Percentiles rank a stretch among this genome's conserved stretches.
Evolutionary conservation across 2,329 filamentous ascomycete species (phyloP).

Genomic region (Clonostachys solani): DNA sequence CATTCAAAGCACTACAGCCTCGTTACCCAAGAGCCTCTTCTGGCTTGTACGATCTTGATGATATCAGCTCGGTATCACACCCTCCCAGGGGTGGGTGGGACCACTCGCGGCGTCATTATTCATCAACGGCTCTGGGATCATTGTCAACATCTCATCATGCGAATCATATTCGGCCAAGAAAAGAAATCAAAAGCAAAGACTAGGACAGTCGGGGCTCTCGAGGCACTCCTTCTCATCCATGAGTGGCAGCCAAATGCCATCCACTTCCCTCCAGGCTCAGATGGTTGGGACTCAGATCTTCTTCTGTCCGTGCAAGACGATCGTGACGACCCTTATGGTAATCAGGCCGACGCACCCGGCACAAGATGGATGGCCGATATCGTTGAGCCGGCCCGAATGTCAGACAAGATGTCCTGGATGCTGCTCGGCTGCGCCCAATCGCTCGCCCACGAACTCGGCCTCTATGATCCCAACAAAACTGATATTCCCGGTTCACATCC

Average conservation of each 20-base stretch:
- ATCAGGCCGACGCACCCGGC: neutral
- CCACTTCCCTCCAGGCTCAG: slow-evolving; percentile 12
- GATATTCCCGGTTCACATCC: neutral
- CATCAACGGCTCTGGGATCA: slow-evolving; percentile 11
- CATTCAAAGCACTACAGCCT: slow-evolving; percentile 7
- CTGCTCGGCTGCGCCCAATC: slow-evolving; percentile 48
- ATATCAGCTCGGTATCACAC: slow-evolving; percentile 13
- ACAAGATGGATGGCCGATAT: slow-evolving; percentile 44
- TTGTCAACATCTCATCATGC: slow-evolving; percentile 10
- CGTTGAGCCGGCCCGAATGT: slow-evolving; percentile 46
- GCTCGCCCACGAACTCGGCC: slow-evolving; percentile 44
- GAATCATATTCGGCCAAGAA: slow-evolving; percentile 11
- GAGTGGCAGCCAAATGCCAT: slow-evolving; percentile 14
- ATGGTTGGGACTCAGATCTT: slow-evolving; percentile 12
- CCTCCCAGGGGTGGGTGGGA: slow-evolving; percentile 10
- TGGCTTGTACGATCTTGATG: slow-evolving; percentile 11
- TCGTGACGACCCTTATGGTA: slow-evolving; percentile 3
- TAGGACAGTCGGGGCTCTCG: slow-evolving; percentile 9
- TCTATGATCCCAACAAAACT: slow-evolving; percentile 31
- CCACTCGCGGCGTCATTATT: slow-evolving; percentile 9
- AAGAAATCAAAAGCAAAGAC: slow-evolving; percentile 12
- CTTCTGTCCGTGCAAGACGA: slow-evolving; percentile 29
- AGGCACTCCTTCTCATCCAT: slow-evolving; percentile 11
- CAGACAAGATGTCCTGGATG: slow-evolving; percentile 58
- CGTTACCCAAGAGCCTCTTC: slow-evolving; percentile 10